Conservation (phyloP, 257 asterid genomes). For the Linderniella brevidens region DNA sequence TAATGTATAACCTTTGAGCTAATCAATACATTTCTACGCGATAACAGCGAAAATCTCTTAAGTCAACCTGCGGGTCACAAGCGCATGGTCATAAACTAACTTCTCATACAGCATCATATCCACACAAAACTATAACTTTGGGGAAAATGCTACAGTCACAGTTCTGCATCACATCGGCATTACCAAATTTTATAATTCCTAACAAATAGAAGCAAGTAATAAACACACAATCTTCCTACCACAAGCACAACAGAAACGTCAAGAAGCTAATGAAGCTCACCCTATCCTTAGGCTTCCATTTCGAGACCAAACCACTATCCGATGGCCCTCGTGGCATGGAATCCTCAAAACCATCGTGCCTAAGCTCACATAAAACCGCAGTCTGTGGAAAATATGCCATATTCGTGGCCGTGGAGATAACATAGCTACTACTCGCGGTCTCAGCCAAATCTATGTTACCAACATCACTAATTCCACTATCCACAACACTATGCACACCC, state of each 20-base stretch:
- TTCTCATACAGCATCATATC: too few relatives aligned
- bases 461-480: constrained; percentile 3
- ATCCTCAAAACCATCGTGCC: constrained; percentile 89
- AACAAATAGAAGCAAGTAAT: too few relatives aligned
- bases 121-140: too few relatives aligned
- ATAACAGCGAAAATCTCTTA: too few relatives aligned
- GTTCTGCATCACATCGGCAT: too few relatives aligned
- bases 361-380: constrained; percentile 72
- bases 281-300: constrained; percentile 89
- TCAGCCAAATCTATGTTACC: constrained; percentile 41
- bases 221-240: neutral
- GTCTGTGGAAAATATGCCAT: constrained; percentile 89
- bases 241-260: neutral
- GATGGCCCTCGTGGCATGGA: constrained; percentile 66
- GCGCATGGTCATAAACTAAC: neutral
- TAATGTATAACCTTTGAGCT: too few relatives aligned
- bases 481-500: constrained; percentile 9
- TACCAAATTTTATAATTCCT: too few relatives aligned
- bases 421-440: constrained; percentile 47
- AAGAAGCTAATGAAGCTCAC: constrained; percentile 25
- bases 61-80: neutral
- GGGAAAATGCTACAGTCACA: too few relatives aligned
- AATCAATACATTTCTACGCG: constrained; percentile 6
- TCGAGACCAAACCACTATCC: constrained; percentile 81
- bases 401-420: constrained; percentile 53